phyloP scores from a whole-genome alignment of 2,329 filamentous ascomycete genomes.

The Sarocladium oryzae region DNA sequence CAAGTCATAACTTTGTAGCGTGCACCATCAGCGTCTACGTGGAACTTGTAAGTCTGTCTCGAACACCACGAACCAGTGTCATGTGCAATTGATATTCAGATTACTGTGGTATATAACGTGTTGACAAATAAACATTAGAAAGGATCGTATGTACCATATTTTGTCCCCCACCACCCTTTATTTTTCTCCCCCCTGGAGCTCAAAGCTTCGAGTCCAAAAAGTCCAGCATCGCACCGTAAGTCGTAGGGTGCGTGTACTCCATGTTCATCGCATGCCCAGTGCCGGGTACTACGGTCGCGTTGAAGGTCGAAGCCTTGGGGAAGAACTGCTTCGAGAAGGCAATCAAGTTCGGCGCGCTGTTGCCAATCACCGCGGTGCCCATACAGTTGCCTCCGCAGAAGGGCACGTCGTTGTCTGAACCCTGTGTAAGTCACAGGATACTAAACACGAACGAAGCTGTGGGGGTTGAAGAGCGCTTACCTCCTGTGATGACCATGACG shows the following conservation, averaged over 20 bases:
- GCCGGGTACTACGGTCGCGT: constrained; percentile 45
- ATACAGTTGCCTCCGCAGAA: constrained; percentile 59
- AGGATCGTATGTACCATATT: constrained; percentile 2
- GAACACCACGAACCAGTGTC: too few relatives aligned
- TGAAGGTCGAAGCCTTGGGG: constrained; percentile 39
- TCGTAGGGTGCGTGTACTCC: constrained; percentile 26
- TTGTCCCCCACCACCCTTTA: background rate
- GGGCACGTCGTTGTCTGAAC: constrained; percentile 38
- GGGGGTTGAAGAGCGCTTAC: constrained; percentile 22
- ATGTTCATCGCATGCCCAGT: constrained; percentile 47
- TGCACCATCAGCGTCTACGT: too few relatives aligned
- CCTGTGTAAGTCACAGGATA: background rate
- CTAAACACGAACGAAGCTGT: background rate
- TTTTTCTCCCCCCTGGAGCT: too few relatives aligned
- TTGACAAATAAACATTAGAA: constrained; percentile 2
- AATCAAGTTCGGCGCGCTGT: constrained; percentile 34
- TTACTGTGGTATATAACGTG: too few relatives aligned
- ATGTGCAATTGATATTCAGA: too few relatives aligned
- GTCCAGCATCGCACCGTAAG: constrained; percentile 30
- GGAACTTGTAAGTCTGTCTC: too few relatives aligned
- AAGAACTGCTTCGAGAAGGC: constrained; percentile 35
- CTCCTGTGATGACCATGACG: constrained; percentile 52
- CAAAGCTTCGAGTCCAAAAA: constrained; percentile 23
- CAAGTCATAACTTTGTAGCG: too few relatives aligned
- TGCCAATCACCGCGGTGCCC: constrained; percentile 30